Conservation (phyloP, 495 filamentous ascomycete genomes). For the Talaromyces thailandensis region DNA sequence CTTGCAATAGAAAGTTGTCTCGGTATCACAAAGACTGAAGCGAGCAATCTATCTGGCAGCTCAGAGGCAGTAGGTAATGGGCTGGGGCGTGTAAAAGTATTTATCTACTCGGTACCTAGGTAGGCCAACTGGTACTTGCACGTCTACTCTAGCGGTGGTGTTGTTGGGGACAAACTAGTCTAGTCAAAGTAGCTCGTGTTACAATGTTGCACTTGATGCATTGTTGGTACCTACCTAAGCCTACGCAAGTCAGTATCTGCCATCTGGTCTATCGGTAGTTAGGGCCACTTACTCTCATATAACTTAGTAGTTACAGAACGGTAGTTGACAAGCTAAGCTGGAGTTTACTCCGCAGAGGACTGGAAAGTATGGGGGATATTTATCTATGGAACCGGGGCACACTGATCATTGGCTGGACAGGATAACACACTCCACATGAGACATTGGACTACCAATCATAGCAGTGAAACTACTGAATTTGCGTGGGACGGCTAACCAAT, state of each 20-base stretch:
- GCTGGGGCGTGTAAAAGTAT: neutral
- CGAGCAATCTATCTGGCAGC: neutral
- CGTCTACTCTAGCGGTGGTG: neutral
- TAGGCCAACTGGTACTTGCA: neutral
- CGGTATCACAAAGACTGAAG: neutral
- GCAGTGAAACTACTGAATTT: neutral
- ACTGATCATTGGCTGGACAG: neutral
- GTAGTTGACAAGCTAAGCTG: no score
- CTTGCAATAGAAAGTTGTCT: neutral
- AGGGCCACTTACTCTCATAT: no score
- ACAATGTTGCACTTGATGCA: conserved; percentile 3
- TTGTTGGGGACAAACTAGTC: neutral
- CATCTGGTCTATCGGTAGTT: neutral
- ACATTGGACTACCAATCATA: neutral
- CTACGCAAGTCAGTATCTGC: no score
- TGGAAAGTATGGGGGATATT: neutral
- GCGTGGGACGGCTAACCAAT: neutral
- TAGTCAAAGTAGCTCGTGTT: neutral
- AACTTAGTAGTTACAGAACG: no score
- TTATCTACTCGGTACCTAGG: neutral
- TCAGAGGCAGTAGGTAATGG: neutral
- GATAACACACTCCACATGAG: neutral
- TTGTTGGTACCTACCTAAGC: no score
- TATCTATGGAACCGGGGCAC: neutral
- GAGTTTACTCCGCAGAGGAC: no score